A percentile compares a stretch with the other conserved stretches of the same genome.
Evolutionary conservation across 2,329 filamentous ascomycete genomes (phyloP).

Genomic region (Talaromyces amestolkiae): DNA sequence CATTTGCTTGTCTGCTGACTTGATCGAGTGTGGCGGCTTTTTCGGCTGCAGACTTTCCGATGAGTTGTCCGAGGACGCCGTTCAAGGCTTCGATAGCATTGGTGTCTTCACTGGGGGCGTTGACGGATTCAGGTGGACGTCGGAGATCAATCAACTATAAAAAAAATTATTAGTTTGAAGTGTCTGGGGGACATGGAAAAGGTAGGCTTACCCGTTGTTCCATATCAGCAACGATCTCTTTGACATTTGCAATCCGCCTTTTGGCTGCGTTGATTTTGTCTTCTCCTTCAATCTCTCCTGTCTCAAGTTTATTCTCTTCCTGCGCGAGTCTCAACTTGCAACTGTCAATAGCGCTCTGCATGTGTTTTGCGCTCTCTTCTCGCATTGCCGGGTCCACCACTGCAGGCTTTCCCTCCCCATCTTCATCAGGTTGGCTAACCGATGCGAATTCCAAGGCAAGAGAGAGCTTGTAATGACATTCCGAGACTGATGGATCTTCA

Average conservation of each 20-base stretch:
- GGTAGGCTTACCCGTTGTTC: conserved; percentile 51
- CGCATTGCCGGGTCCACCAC: conserved; percentile 55
- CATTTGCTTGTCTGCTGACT: conserved; percentile 56
- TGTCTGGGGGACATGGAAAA: too few species aligned
- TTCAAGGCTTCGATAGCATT: conserved; percentile 52
- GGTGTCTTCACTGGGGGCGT: conserved; percentile 34
- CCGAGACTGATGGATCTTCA: conserved; percentile 81
- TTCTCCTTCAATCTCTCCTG: conserved; percentile 40
- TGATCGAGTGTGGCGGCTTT: conserved; percentile 55
- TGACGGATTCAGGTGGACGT: conserved; percentile 52
- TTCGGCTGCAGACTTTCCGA: conserved; percentile 54
- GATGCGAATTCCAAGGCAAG: conserved; percentile 92
- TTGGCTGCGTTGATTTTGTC: conserved; percentile 41
- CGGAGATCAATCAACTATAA: conserved; percentile 56
- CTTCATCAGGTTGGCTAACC: conserved; percentile 49
- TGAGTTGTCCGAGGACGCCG: conserved; percentile 58
- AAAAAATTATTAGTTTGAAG: neutral
- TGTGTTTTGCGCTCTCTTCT: conserved; percentile 57
- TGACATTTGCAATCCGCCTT: conserved; percentile 56
- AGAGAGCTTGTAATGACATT: conserved; percentile 95
- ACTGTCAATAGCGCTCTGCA: conserved; percentile 60
- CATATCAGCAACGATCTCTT: conserved; percentile 62
- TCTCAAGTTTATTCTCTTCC: conserved; percentile 49
- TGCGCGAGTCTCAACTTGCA: conserved; percentile 55
- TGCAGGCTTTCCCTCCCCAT: conserved; percentile 20